A percentile compares a stretch with the other conserved stretches of the same genome.
These are phyloP conservation scores for Stygiomarasmius scandens DNA, from an alignment of 1,284 basidiomycete species.

Conservation along the genomic window DNA sequence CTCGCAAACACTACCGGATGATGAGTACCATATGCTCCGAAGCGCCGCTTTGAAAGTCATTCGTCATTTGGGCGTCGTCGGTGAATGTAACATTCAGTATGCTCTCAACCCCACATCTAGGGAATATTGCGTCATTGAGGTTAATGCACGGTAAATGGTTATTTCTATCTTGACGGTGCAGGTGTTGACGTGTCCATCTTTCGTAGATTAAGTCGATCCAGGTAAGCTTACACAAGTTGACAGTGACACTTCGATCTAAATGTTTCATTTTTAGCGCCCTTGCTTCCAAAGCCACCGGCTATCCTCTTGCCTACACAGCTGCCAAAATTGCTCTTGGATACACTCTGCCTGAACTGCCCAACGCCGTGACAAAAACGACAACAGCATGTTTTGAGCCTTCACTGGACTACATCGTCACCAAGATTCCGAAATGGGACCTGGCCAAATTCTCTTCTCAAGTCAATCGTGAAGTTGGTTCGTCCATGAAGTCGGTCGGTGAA, in stretches of 20 bases:
- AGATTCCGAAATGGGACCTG: constrained; percentile 99
- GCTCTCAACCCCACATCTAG: constrained; percentile 91
- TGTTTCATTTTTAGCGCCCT: constrained; percentile 64
- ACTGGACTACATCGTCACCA: constrained; percentile 98
- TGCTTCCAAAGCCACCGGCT: constrained; percentile 98
- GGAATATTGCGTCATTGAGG: constrained; percentile 98
- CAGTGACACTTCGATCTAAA: constrained; percentile 9
- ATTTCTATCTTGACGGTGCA: constrained; percentile 11
- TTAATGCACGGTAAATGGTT: constrained; percentile 81
- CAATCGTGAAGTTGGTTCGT: constrained; percentile 92
- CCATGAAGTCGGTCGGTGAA: constrained; percentile 99
- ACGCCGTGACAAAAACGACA: constrained; percentile 98
- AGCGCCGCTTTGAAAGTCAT: constrained; percentile 97
- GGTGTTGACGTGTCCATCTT: constrained; percentile 12
- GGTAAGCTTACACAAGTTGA: constrained; percentile 28
- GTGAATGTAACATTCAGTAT: constrained; percentile 99
- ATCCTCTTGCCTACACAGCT: constrained; percentile 98
- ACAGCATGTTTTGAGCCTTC: constrained; percentile 99
- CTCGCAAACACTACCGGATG: constrained; percentile 96
- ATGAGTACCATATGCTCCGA: constrained; percentile 99
- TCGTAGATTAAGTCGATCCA: constrained; percentile 59
- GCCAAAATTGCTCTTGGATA: constrained; percentile 99
- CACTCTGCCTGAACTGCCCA: constrained; percentile 96
- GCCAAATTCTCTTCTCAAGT: constrained; percentile 96
- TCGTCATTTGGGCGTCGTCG: constrained; percentile 96